Evolutionary conservation across 805 yeast species (phyloP), one percentile per base, ranked within the genome.

Genomic region (Candida piceae): DNA sequence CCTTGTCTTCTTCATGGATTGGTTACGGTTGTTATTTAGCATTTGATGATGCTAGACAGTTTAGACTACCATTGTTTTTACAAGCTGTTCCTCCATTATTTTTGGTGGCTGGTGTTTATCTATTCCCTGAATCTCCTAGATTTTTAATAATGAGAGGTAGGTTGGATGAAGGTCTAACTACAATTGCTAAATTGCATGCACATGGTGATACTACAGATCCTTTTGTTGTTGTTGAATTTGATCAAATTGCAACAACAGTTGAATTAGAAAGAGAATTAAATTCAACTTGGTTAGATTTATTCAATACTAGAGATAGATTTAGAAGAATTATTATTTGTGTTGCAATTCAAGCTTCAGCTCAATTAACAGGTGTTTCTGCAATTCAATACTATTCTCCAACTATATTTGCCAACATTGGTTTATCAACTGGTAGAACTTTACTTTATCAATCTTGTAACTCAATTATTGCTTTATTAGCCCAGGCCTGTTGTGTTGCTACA

Each of bases 241-340:
- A 74, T 32, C 83, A 77, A 53, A 74, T 78, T 48, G 70, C 69
- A 48, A 78, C 72, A 47, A 79, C 74, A 39, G 69, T 76, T 22
- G 59, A 38, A 21, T 24, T 31, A n/a, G 48, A 45, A 16, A 39
- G 35, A 15, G 35, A 27, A 15, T 16, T 25, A 15, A 46, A 69
- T 72, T 9, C 79, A 76, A 9, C 37, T n/a, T 26, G 63, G 78
- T 44, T 69, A 70, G 69, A 49, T 57, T 7, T 31, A 50, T 53
- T 17, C 37, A 51, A 29, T 31, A 49, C 42, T 40, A 53, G 41
- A 33, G 49, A 46, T 28, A 39, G 56, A 16, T 40, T 44, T 21
- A 46, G 57, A 45, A 49, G 61, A 40, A 46, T 52, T 16, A 28
- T 56, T n/a, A 38, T 55, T 25, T 42, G 50, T 44, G 41, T 45